Conservation (phyloP, 495 filamentous ascomycete genomes). For the Hypoxylon rickii region DNA sequence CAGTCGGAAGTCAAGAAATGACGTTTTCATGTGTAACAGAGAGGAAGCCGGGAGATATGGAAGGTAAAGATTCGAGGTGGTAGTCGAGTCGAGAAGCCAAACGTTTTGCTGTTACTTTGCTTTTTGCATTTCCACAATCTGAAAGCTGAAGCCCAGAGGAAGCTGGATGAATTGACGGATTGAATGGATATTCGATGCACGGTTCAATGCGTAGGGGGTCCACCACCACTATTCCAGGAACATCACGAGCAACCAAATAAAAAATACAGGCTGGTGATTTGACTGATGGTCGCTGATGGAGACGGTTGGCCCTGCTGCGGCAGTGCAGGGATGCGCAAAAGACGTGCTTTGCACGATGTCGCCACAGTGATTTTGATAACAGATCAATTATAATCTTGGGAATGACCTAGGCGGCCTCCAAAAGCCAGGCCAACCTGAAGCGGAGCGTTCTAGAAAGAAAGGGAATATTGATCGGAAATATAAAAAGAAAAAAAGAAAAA, state of each 20-base stretch:
- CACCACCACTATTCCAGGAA: slow-evolving; percentile 24
- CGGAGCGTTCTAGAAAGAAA: slow-evolving; percentile 13
- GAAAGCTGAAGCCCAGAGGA: slow-evolving; percentile 19
- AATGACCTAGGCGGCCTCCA: slow-evolving; percentile 32
- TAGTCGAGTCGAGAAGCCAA: neutral
- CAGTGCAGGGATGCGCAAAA: slow-evolving; percentile 27
- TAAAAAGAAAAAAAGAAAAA: slow-evolving; percentile 1
- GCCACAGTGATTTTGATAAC: slow-evolving; percentile 19
- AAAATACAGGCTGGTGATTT: slow-evolving; percentile 12
- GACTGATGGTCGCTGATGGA: slow-evolving; percentile 12
- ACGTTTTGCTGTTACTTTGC: neutral
- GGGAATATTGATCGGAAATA: neutral
- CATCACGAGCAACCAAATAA: slow-evolving; percentile 22
- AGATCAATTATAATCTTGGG: too few relatives aligned
- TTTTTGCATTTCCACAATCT: slow-evolving; percentile 8
- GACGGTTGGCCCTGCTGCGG: slow-evolving; percentile 21
- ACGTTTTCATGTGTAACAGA: neutral
- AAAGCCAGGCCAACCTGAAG: neutral
- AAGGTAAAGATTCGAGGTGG: too few relatives aligned
- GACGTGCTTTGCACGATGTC: slow-evolving; percentile 11
- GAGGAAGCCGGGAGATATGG: too few relatives aligned
- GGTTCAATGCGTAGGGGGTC: slow-evolving; percentile 5
- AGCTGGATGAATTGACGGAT: too few relatives aligned
- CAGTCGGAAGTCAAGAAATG: neutral
- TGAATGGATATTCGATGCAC: slow-evolving; percentile 19